These are phyloP conservation scores for Acanthamoeba royreba DNA, from an alignment of 208 protist genomes.

Conservation along the genomic window DNA sequence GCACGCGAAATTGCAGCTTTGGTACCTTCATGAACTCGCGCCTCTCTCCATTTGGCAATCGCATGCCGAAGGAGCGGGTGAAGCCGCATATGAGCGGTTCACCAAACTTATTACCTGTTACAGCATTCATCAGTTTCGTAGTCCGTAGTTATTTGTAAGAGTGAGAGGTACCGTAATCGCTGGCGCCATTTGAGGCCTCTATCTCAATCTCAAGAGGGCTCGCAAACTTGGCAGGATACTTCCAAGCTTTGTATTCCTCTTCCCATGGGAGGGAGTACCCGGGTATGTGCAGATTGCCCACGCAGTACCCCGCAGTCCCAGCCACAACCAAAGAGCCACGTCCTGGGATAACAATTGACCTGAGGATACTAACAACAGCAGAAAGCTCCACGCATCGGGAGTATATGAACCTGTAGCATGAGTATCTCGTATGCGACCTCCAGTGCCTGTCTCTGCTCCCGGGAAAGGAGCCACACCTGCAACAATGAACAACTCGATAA, in stretches of 20 bases:
- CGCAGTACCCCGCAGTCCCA: constrained; percentile 78
- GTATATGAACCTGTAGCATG: constrained; percentile 64
- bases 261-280: constrained; percentile 78
- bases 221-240: constrained; percentile 74
- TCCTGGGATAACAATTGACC: too few relatives aligned
- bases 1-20: too few relatives aligned
- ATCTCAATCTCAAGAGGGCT: constrained; percentile 77
- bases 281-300: constrained; percentile 80
- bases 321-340: constrained; percentile 75
- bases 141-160: neutral
- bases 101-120: constrained; percentile 70
- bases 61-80: constrained; percentile 74
- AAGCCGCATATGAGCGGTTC: constrained; percentile 81
- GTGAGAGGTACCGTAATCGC: constrained; percentile 78
- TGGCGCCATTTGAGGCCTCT: constrained; percentile 79
- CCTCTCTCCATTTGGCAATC: constrained; percentile 67
- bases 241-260: neutral
- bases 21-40: constrained; percentile 31
- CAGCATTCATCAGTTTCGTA: neutral
- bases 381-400: too few relatives aligned
- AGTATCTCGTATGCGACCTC: constrained; percentile 77
- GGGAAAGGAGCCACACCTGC: constrained; percentile 79
- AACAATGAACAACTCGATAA: neutral
- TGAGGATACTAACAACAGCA: too few relatives aligned
- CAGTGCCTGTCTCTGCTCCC: constrained; percentile 82